phyloP scores from a whole-genome alignment of 441 rosid genomes.

The Geranium incanum region DNA sequence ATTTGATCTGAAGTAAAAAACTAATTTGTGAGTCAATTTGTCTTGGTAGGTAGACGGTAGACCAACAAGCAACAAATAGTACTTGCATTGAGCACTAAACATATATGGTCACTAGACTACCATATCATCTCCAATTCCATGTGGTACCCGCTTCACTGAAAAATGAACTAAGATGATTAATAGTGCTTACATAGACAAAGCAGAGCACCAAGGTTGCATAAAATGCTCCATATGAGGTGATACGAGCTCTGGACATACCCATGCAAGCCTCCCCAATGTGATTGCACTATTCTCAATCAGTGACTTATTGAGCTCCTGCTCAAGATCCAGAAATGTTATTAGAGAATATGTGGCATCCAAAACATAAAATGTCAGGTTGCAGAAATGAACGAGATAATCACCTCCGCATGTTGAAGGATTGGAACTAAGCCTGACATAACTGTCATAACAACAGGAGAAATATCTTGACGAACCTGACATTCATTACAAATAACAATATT shows the following conservation, averaged over 20 bases:
- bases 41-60: too few species aligned
- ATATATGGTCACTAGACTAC: not conserved
- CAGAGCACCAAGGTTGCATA: constrained; percentile 83
- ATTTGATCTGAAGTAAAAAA: too few species aligned
- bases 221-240: constrained; percentile 93
- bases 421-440: constrained; percentile 68
- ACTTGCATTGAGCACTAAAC: not conserved
- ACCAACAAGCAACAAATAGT: too few species aligned
- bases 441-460: constrained; percentile 76
- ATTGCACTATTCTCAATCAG: constrained; percentile 91
- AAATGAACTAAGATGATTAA: not conserved
- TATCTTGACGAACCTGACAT: constrained; percentile 81
- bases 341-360: not conserved
- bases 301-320: constrained; percentile 78
- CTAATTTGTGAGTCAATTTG: too few species aligned
- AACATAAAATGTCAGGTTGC: not conserved
- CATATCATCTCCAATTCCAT: not conserved
- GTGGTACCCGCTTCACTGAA: not conserved
- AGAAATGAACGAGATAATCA: constrained; percentile 22
- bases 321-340: constrained; percentile 19
- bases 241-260: constrained; percentile 94
- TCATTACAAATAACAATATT: constrained; percentile 5
- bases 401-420: constrained; percentile 84
- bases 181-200: constrained; percentile 50
- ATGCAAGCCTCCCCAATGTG: constrained; percentile 93